A percentile compares a stretch with the other conserved stretches of the same genome.
Evolutionary conservation across 805 yeast species (phyloP).

Genomic region (Zygotorulaspora sp.): DNA sequence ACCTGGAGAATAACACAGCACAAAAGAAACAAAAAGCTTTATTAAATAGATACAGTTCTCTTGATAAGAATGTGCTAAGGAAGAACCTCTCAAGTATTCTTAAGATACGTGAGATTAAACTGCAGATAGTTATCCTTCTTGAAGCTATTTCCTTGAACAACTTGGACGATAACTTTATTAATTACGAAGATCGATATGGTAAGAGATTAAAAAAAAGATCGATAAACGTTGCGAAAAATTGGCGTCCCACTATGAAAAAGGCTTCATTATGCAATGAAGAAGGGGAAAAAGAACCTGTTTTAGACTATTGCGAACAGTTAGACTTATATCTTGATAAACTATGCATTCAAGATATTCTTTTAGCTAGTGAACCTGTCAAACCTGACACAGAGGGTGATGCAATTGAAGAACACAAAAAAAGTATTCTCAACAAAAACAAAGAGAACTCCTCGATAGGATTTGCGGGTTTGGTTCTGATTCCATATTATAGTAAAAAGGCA

Average conservation of each 20-base stretch:
- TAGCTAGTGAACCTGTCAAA: constrained; percentile 29
- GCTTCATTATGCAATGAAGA: constrained; percentile 18
- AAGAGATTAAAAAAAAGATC: constrained; percentile 27
- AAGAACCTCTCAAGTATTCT: constrained; percentile 38
- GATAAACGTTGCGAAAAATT: constrained; percentile 32
- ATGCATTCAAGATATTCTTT: constrained; percentile 49
- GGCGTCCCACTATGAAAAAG: constrained; percentile 23
- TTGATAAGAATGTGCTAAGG: constrained; percentile 17
- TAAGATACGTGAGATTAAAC: constrained; percentile 52
- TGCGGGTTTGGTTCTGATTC: constrained; percentile 48
- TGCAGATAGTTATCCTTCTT: constrained; percentile 47
- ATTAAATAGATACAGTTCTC: constrained; percentile 12
- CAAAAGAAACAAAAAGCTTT: constrained; percentile 21
- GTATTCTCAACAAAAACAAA: constrained; percentile 25
- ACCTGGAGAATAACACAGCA: constrained; percentile 21
- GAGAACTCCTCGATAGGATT: constrained; percentile 45
- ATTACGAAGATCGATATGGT: constrained; percentile 30
- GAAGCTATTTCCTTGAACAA: constrained; percentile 41
- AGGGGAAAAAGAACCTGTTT: constrained; percentile 7
- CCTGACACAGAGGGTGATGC: constrained; percentile 8
- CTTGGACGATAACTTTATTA: constrained; percentile 34
- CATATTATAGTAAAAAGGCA: constrained; percentile 46
- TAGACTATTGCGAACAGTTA: constrained; percentile 34
- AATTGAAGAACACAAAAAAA: constrained; percentile 24
- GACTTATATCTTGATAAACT: constrained; percentile 49